phyloP scores from a whole-genome alignment of 345 rosid genomes.

The Firmiana major region DNA sequence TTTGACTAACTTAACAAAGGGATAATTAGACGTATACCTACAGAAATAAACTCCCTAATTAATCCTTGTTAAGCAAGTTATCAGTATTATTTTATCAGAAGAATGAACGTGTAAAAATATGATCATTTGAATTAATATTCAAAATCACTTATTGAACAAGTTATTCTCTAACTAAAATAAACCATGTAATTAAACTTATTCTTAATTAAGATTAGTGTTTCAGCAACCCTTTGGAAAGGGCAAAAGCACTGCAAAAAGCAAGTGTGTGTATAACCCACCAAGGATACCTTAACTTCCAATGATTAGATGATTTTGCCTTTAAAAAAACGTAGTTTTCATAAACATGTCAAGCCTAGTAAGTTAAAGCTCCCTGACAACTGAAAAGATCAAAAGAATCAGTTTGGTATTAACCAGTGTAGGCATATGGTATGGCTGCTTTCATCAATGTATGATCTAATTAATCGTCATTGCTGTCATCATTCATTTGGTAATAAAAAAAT shows the following conservation, averaged over 20 bases:
- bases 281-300: background rate
- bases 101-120: too few species aligned
- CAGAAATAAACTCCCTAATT: too few species aligned
- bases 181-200: too few species aligned
- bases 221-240: background rate
- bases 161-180: too few species aligned
- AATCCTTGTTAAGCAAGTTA: background rate
- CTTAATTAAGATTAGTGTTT: too few species aligned
- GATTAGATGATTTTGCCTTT: background rate
- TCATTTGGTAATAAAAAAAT: background rate
- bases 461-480: background rate
- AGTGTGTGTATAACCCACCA: background rate
- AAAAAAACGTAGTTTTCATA: background rate
- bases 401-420: background rate
- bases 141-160: too few species aligned
- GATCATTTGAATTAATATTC: too few species aligned
- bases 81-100: too few species aligned
- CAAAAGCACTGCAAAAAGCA: background rate
- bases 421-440: background rate
- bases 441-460: background rate
- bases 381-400: background rate
- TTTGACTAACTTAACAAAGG: slow-evolving; percentile 1
- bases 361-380: background rate
- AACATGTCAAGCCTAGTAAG: background rate
- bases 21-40: background rate